Percentiles rank a stretch among this genome's conserved stretches.
phyloP scores from a whole-genome alignment of 2,329 filamentous ascomycete genomes.

The Pseudogymnoascus sp. region DNA sequence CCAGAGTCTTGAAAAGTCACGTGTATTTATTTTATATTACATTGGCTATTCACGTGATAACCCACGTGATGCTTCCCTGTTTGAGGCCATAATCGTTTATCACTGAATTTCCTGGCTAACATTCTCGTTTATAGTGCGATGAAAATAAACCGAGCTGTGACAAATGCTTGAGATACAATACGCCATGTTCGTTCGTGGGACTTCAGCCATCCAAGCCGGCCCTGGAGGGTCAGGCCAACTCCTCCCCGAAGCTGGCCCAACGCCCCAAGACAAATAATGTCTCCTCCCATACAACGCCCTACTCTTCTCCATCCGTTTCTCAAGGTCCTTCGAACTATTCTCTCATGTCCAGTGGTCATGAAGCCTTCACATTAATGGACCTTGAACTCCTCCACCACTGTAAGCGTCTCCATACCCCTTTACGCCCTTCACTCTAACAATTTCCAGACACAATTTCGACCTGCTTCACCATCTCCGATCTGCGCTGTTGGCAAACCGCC shows the following conservation, averaged over 20 bases:
- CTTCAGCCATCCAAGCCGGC: constrained; percentile 1
- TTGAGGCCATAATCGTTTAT: not conserved
- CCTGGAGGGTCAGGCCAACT: not conserved
- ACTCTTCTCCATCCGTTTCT: not conserved
- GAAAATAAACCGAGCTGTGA: constrained; percentile 18
- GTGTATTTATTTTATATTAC: not conserved
- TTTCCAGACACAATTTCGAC: constrained; percentile 14
- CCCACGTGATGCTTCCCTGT: not conserved
- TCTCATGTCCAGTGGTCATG: not conserved
- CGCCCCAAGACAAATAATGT: not conserved
- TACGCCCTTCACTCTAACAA: not conserved
- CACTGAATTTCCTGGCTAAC: not conserved
- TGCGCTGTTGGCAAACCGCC: constrained; percentile 15
- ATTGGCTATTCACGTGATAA: not conserved
- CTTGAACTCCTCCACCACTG: constrained; percentile 20
- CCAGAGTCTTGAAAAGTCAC: not conserved
- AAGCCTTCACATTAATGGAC: constrained; percentile 12
- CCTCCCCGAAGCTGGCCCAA: not conserved
- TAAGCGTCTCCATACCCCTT: not conserved
- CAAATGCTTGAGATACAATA: constrained; percentile 17
- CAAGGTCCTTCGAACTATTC: not conserved
- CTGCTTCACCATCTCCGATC: constrained; percentile 12
- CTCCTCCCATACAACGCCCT: constrained; percentile 6
- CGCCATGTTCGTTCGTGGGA: constrained; percentile 14
- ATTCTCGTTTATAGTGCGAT: constrained; percentile 17